A percentile compares a stretch with the other conserved stretches of the same genome.
phyloP scores from a whole-genome alignment of 2,329 filamentous ascomycete genomes.

The Pleoardoris graminearum region DNA sequence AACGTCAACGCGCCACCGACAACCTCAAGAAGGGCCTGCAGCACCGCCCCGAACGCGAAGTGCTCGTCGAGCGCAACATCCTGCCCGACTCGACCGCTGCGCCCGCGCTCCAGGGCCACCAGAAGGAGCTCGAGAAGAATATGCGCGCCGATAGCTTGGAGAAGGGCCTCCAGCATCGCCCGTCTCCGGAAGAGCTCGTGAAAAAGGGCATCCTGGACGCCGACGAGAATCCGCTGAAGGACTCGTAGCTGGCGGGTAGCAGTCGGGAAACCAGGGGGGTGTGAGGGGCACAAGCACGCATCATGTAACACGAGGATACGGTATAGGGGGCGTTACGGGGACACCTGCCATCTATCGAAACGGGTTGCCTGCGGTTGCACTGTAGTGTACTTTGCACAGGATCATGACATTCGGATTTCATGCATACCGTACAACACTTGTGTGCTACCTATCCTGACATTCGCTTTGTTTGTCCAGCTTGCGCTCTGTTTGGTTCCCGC shows the following conservation, averaged over 20 bases:
- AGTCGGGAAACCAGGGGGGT: not conserved
- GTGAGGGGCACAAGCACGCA: not conserved
- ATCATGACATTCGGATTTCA: not conserved
- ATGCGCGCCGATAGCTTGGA: constrained; percentile 70
- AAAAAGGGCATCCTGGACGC: constrained; percentile 76
- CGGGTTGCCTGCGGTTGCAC: not conserved
- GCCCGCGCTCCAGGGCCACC: constrained; percentile 76
- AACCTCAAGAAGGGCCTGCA: constrained; percentile 67
- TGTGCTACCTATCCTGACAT: no score
- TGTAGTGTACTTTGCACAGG: not conserved
- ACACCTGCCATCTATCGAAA: not conserved
- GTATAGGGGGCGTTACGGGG: not conserved
- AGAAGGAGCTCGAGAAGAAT: constrained; percentile 81
- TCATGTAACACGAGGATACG: not conserved
- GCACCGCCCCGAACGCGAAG: constrained; percentile 68
- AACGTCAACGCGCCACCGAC: constrained; percentile 60
- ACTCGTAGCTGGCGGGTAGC: constrained; percentile 19
- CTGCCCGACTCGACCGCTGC: constrained; percentile 77
- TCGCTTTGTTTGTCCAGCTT: no score
- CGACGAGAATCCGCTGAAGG: constrained; percentile 40
- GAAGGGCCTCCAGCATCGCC: constrained; percentile 65
- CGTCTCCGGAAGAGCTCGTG: constrained; percentile 74
- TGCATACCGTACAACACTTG: not conserved
- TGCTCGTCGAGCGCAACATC: constrained; percentile 85
- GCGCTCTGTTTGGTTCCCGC: no score